phyloP scores from a whole-genome alignment of 495 filamentous ascomycete species.

The Hypoxylon intermedium region DNA sequence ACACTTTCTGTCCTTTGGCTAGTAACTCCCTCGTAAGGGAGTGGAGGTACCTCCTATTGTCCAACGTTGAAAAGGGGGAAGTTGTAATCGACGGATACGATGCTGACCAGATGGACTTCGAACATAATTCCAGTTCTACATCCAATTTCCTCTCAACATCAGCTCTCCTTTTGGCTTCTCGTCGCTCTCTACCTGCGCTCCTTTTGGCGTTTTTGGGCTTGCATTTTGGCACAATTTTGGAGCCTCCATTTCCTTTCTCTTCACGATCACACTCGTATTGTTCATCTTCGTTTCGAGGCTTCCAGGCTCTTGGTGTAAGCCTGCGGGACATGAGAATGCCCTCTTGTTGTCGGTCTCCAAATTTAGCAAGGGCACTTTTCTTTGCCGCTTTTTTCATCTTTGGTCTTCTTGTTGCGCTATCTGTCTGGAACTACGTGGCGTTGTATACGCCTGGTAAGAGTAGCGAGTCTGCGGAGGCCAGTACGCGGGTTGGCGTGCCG shows the following conservation, averaged over 20 bases:
- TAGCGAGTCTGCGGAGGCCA: not conserved
- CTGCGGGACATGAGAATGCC: slow-evolving; percentile 18
- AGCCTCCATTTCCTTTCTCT: slow-evolving; percentile 4
- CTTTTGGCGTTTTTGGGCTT: slow-evolving; percentile 46
- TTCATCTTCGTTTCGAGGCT: not conserved
- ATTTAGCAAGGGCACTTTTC: slow-evolving; percentile 26
- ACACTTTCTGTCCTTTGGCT: not conserved
- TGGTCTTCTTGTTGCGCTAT: slow-evolving; percentile 16
- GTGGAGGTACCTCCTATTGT: not conserved
- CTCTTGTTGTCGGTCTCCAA: slow-evolving; percentile 15
- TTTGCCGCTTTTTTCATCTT: slow-evolving; percentile 10
- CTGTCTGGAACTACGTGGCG: not conserved
- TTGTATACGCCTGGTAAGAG: slow-evolving; percentile 1
- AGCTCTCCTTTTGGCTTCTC: slow-evolving; percentile 17
- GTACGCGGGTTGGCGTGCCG: not conserved
- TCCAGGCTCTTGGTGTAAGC: not conserved
- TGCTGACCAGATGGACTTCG: not conserved
- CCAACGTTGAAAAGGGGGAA: not conserved
- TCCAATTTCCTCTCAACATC: slow-evolving; percentile 2
- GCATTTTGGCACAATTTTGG: slow-evolving; percentile 40
- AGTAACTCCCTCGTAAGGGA: not conserved
- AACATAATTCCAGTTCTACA: not conserved
- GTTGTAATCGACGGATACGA: not conserved
- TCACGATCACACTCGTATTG: too few species aligned
- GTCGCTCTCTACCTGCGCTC: slow-evolving; percentile 12